Conservation (phyloP, 257 asterid genomes). For the Apocynum venetum region DNA sequence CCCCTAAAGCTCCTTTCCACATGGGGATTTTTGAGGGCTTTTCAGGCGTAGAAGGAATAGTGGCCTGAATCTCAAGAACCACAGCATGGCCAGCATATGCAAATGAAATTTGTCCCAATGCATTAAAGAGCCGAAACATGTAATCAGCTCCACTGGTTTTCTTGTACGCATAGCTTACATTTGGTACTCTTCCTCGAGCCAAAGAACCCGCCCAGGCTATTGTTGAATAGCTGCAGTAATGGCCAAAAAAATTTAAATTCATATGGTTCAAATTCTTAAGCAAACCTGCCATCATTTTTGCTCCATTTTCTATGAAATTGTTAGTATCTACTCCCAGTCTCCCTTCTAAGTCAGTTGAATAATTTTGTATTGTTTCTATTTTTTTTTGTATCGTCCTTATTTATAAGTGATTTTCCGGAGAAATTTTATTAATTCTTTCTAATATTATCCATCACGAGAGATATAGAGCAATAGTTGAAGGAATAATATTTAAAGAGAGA, state of each 20-base stretch:
- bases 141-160: constrained; percentile 42
- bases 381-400: too few species aligned
- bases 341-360: too few species aligned
- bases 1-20: constrained; percentile 94
- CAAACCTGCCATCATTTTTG: too few species aligned
- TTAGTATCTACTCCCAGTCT: too few species aligned
- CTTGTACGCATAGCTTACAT: constrained; percentile 68
- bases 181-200: constrained; percentile 49
- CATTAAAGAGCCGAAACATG: constrained; percentile 70
- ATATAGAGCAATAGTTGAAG: too few species aligned
- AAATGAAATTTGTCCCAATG: constrained; percentile 74
- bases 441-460: too few species aligned
- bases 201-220: constrained; percentile 83
- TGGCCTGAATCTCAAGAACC: constrained; percentile 81
- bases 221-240: constrained; percentile 58
- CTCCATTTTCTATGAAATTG: too few species aligned
- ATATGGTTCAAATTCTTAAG: too few species aligned
- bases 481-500: too few species aligned
- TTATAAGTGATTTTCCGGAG: too few species aligned
- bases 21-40: constrained; percentile 71
- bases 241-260: not conserved
- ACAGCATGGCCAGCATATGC: constrained; percentile 93
- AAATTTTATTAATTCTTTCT: too few species aligned
- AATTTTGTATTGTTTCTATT: too few species aligned
- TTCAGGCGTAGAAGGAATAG: constrained; percentile 86